Conservation (phyloP, 768 basidiomycete species). For the Tubosaeta sp. region DNA sequence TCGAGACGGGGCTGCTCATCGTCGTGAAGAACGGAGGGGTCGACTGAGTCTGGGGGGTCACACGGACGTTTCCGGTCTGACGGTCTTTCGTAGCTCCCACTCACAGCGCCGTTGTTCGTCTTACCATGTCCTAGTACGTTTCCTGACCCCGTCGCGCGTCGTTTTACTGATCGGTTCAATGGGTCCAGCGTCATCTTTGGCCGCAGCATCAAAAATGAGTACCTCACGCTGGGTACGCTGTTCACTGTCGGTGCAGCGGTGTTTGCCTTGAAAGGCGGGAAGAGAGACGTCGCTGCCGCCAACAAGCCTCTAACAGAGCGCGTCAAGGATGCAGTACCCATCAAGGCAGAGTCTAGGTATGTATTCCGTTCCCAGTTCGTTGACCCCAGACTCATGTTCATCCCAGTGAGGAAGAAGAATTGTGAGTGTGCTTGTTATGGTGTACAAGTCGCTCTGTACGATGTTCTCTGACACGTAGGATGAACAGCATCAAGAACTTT, state of each 20-base stretch:
- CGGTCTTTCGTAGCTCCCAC: neutral
- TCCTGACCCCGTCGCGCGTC: neutral
- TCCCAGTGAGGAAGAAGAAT: constrained; percentile 75
- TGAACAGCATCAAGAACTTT: constrained; percentile 72
- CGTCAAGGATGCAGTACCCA: constrained; percentile 59
- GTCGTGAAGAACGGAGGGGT: constrained; percentile 10
- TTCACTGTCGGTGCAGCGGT: constrained; percentile 51
- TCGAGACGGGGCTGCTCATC: neutral
- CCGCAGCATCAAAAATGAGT: constrained; percentile 77
- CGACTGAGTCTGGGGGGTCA: constrained; percentile 16
- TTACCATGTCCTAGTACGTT: constrained; percentile 45
- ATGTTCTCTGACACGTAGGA: constrained; percentile 41
- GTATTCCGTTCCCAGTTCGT: constrained; percentile 24
- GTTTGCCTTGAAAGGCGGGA: constrained; percentile 53
- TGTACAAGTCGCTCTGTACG: constrained; percentile 22
- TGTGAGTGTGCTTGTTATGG: constrained; percentile 49
- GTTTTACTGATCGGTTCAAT: constrained; percentile 1
- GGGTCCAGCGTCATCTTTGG: constrained; percentile 77
- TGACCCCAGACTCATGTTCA: constrained; percentile 4
- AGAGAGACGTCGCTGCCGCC: constrained; percentile 40
- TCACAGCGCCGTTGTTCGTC: neutral
- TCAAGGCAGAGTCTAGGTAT: constrained; percentile 66
- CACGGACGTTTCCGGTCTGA: constrained; percentile 18
- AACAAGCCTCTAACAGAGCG: constrained; percentile 46
- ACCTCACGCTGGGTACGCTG: constrained; percentile 69